Conservation (phyloP, 441 rosid species). For the Euphorbia celastroides region DNA sequence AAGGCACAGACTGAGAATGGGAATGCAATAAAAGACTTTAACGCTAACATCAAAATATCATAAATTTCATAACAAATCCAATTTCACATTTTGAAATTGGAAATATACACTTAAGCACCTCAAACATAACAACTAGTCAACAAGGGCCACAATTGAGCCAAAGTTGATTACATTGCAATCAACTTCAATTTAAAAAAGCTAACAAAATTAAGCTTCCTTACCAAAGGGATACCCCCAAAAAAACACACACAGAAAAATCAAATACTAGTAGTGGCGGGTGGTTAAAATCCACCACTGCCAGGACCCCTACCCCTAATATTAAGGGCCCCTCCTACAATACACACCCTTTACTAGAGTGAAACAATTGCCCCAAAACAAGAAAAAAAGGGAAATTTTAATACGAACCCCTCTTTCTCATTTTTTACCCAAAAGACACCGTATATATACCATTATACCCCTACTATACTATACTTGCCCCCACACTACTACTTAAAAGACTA, state of each 20-base stretch:
- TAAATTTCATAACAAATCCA: neutral
- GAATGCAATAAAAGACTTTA: neutral
- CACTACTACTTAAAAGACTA: neutral
- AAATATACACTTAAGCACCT: constrained; percentile 16
- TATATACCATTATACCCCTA: neutral
- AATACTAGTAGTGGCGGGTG: constrained; percentile 37
- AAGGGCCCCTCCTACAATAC: constrained; percentile 10
- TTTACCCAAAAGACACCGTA: constrained; percentile 3
- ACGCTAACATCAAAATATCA: neutral
- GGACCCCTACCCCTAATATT: neutral
- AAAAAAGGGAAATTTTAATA: constrained; percentile 31
- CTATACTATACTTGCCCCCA: constrained; percentile 13
- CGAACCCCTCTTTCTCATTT: constrained; percentile 28
- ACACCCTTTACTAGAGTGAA: constrained; percentile 1
- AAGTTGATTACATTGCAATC: constrained; percentile 23
- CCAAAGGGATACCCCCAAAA: neutral
- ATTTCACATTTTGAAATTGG: constrained; percentile 1
- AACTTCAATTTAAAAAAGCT: neutral
- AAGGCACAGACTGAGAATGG: too few relatives aligned
- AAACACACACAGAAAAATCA: neutral
- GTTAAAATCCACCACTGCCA: constrained; percentile 50
- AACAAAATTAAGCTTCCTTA: constrained; percentile 5
- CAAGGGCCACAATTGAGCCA: constrained; percentile 12
- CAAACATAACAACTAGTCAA: neutral
- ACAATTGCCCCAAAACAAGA: constrained; percentile 19